Evolutionary conservation across 441 rosid species (phyloP).

Genomic region (Syzygium malaccense): DNA sequence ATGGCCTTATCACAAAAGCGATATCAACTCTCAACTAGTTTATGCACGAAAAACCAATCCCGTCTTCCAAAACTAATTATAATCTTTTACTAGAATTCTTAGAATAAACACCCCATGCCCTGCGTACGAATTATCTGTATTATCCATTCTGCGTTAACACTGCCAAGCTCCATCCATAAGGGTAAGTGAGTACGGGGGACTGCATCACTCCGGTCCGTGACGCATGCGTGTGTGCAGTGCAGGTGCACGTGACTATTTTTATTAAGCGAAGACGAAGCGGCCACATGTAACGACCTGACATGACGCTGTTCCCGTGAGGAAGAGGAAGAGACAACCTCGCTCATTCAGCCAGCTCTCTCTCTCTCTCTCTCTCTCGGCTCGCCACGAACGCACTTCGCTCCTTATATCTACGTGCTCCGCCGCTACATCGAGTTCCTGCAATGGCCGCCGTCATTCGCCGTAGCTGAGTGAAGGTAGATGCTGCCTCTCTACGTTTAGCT

Average conservation of each 20-base stretch:
- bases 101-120: too few relatives aligned
- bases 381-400: neutral
- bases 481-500: neutral
- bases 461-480: neutral
- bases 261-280: neutral
- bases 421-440: neutral
- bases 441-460: neutral
- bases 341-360: neutral
- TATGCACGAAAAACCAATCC: too few relatives aligned
- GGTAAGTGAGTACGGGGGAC: too few relatives aligned
- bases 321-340: neutral
- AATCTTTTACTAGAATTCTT: too few relatives aligned
- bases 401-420: neutral
- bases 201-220: too few relatives aligned
- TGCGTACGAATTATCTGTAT: too few relatives aligned
- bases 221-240: neutral
- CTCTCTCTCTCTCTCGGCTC: neutral
- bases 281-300: neutral
- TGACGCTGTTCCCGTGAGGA: neutral
- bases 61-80: too few relatives aligned
- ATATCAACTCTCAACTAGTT: too few relatives aligned
- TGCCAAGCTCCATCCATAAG: too few relatives aligned
- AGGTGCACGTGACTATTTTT: neutral
- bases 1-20: too few relatives aligned
- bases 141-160: too few relatives aligned